Percentiles rank a stretch among this genome's conserved stretches.
Conservation (phyloP, 768 basidiomycete species). For the Boletus subparvulus region DNA sequence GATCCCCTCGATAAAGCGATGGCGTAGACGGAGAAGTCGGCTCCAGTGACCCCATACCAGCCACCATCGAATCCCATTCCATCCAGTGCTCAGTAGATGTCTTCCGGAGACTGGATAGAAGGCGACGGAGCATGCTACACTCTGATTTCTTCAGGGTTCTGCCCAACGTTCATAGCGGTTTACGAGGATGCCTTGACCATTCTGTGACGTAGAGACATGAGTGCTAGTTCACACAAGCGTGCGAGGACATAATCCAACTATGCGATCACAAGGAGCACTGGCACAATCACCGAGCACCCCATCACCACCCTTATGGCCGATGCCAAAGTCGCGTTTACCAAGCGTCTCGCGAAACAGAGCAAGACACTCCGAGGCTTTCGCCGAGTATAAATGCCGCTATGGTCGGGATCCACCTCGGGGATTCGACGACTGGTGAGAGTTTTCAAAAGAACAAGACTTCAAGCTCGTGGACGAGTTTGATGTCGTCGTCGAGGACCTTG, state of each 20-base stretch:
- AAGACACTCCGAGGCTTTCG: slow-evolving; percentile 75
- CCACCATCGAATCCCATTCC: no score
- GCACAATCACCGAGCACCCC: slow-evolving; percentile 55
- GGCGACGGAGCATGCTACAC: no score
- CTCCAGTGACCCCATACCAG: no score
- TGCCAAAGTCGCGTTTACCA: slow-evolving; percentile 71
- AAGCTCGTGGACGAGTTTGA: slow-evolving; percentile 92
- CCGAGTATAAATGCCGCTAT: slow-evolving; percentile 80
- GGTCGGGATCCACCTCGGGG: slow-evolving; percentile 79
- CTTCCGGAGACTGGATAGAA: no score
- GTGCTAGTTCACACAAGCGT: slow-evolving; percentile 5
- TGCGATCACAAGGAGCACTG: no score
- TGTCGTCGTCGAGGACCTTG: slow-evolving; percentile 71
- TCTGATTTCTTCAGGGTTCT: no score
- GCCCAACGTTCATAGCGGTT: no score
- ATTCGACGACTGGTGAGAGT: slow-evolving; percentile 89
- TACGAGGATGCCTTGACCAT: slow-evolving; percentile 74
- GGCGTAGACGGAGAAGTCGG: no score
- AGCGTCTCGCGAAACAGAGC: slow-evolving; percentile 72
- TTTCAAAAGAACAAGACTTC: slow-evolving; percentile 68
- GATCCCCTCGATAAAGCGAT: no score
- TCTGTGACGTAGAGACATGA: slow-evolving; percentile 42
- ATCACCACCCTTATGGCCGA: slow-evolving; percentile 82
- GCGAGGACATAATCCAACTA: no score
- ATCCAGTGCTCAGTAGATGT: no score